Evolutionary conservation across 352 stramenopile species (phyloP), one percentile per base, ranked within the genome.

Genomic region (Pilasporangium apinafurcum): DNA sequence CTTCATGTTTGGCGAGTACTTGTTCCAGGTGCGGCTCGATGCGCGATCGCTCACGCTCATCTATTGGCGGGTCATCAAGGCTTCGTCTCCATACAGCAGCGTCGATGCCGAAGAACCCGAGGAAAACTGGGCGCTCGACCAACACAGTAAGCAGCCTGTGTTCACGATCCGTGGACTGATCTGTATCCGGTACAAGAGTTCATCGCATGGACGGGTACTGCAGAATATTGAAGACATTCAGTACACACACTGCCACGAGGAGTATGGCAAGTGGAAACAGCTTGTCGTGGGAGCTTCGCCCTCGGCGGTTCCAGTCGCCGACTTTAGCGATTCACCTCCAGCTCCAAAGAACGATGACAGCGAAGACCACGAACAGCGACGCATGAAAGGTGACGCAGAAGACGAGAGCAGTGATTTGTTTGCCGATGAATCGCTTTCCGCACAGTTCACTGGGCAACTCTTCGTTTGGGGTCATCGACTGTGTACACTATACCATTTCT

Each of bases 401-500:
- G 17, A 20, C 3, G 52, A 54, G 17, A n/a, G n/a, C n/a, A n/a
- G n/a, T n/a, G n/a, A n/a, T n/a, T n/a, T n/a, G n/a, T n/a, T n/a
- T n/a, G n/a, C n/a, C n/a, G n/a, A n/a, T n/a, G 62, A 68, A 16
- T 55, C 50, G 20, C 41, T 72, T 16, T 36, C 22, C 5, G 44
- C 52, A 1, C 40, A 37, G 4, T 67, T 74, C 40, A 54, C 44
- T 5, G 59, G 56, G 4, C 51, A 67, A 26, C 53, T 68, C 27
- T 74, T 74, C 26, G 40, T 76, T 13, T 88, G 75, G 78, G 69
- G 67, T 34, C 59, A 87, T 22, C 60, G 56, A 4, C 44, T 86
- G 5, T 85, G 72, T 54, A 84, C 77, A 14, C 36, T 83, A 42
- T 85, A 86, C 33, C 78, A 91, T 46, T 86, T 71, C 34, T 37